Conservation (phyloP, 1,284 basidiomycete genomes). For the Ceratobasidium sp. region DNA sequence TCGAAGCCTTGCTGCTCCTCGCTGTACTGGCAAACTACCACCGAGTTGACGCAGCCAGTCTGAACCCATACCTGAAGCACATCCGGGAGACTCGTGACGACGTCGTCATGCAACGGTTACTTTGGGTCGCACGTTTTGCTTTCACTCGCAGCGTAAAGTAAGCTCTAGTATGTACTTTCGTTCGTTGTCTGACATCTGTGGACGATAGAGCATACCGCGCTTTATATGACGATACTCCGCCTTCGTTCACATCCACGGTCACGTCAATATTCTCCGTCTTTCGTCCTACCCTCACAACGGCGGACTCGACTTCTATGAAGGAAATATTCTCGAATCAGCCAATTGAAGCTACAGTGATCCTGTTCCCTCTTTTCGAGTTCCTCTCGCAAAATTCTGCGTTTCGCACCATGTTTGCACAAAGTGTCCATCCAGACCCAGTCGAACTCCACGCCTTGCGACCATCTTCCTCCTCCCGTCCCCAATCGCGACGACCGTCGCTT, state of each 20-base stretch:
- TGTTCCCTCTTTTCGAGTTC: conserved; percentile 70
- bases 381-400: conserved; percentile 63
- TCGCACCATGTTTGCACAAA: conserved; percentile 55
- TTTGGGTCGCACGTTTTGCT: conserved; percentile 65
- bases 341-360: conserved; percentile 65
- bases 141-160: conserved; percentile 64
- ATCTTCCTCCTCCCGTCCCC: conserved; percentile 59
- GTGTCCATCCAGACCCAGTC: conserved; percentile 46
- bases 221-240: conserved; percentile 63
- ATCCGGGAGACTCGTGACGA: conserved; percentile 62
- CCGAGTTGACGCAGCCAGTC: conserved; percentile 70
- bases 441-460: conserved; percentile 55
- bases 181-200: not conserved
- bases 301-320: conserved; percentile 19
- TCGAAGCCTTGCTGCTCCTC: conserved; percentile 67
- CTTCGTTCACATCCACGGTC: conserved; percentile 61
- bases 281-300: conserved; percentile 8
- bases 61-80: conserved; percentile 69
- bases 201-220: conserved; percentile 64
- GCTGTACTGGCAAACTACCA: conserved; percentile 70
- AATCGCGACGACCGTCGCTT: conserved; percentile 25
- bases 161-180: conserved; percentile 42
- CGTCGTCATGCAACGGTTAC: conserved; percentile 64
- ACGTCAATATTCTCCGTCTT: conserved; percentile 56
- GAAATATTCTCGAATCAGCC: conserved; percentile 55